phyloP scores from a whole-genome alignment of 345 rosid genomes.

The Eucalyptus polyanthemos region DNA sequence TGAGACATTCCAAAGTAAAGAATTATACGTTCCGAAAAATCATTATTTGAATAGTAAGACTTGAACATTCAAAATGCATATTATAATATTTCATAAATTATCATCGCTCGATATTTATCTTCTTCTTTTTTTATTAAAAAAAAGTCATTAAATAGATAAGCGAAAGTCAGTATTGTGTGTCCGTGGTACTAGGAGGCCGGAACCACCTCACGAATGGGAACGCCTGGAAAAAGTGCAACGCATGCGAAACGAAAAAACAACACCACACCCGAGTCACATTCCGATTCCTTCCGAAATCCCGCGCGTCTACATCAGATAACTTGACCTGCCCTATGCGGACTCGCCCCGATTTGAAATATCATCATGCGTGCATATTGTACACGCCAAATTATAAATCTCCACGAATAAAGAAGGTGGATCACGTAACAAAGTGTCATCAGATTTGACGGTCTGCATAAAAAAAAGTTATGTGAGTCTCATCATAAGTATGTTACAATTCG shows the following conservation, averaged over 20 bases:
- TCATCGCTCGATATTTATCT: too few species aligned
- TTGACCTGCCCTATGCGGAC: background rate
- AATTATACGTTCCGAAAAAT: accelerated
- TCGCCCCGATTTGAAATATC: background rate
- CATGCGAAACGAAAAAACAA: background rate
- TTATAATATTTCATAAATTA: background rate
- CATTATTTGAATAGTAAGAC: background rate
- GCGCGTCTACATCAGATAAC: background rate
- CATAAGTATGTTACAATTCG: too few species aligned
- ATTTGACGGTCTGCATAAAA: background rate
- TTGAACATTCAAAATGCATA: background rate
- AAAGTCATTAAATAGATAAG: background rate
- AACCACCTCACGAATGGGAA: background rate
- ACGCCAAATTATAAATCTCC: too few species aligned
- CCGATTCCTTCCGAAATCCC: background rate
- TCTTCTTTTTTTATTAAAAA: background rate
- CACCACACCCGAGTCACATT: background rate
- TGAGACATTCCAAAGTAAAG: background rate
- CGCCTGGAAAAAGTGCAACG: background rate
- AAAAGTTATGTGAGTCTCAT: too few species aligned
- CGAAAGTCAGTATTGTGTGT: background rate
- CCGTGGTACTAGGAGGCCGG: background rate
- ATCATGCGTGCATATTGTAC: background rate
- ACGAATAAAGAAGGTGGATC: background rate
- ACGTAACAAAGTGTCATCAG: background rate